Evolutionary conservation across 768 basidiomycete species (phyloP).

Genomic region (Lentinula sp.): DNA sequence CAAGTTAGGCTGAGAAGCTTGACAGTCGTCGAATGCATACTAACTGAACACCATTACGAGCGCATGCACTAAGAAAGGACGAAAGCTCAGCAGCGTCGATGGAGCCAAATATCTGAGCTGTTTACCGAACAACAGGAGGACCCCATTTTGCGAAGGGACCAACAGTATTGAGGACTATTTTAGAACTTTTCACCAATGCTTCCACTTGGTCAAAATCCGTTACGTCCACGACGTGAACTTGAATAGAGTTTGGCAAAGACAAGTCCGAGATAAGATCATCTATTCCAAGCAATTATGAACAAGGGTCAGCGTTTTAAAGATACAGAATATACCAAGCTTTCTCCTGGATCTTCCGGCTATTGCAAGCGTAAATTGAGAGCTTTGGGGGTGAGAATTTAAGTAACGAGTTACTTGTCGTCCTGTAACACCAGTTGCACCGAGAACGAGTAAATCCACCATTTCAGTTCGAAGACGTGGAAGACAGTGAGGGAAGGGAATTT

Average conservation of each 20-base stretch:
- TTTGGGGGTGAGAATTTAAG: slow-evolving; percentile 57
- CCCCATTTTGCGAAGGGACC: slow-evolving; percentile 74
- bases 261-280: slow-evolving; percentile 37
- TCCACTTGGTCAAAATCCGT: slow-evolving; percentile 48
- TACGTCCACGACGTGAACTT: slow-evolving; percentile 53
- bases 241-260: slow-evolving; percentile 35
- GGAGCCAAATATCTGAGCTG: slow-evolving; percentile 3
- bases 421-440: slow-evolving; percentile 74
- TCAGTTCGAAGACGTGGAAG: background rate
- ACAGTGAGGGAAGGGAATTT: background rate
- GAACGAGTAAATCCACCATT: slow-evolving; percentile 49
- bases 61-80: slow-evolving; percentile 51
- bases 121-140: slow-evolving; percentile 63
- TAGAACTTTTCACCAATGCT: slow-evolving; percentile 44
- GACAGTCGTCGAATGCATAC: background rate
- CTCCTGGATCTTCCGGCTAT: slow-evolving; percentile 62
- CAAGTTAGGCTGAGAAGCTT: background rate
- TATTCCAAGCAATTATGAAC: background rate
- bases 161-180: slow-evolving; percentile 71
- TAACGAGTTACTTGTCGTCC: slow-evolving; percentile 66
- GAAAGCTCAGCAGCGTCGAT: background rate
- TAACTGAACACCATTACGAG: slow-evolving; percentile 58
- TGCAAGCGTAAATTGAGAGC: slow-evolving; percentile 54
- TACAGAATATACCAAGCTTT: slow-evolving; percentile 41
- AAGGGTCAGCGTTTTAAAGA: too few species aligned